A percentile compares a stretch with the other conserved stretches of the same genome.
These are phyloP conservation scores for Rutidosis leptorrhynchoides DNA, from an alignment of 129 eudicot species.

Conservation along the genomic window DNA sequence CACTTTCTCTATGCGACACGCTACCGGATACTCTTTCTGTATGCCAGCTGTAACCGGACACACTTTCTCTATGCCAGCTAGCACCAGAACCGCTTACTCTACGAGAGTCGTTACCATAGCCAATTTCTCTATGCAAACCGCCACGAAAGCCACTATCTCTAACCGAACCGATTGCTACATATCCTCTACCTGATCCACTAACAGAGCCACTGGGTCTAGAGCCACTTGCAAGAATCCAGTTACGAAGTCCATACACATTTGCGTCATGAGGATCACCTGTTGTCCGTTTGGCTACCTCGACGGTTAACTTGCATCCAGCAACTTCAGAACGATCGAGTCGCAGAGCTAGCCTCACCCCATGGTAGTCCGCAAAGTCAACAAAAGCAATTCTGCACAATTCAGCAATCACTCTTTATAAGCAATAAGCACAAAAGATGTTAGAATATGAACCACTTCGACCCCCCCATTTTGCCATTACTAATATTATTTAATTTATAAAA, in stretches of 20 bases:
- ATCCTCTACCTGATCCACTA: slow-evolving; percentile 25
- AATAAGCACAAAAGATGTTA: not conserved
- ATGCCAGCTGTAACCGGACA: slow-evolving; percentile 30
- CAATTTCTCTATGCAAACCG: not conserved
- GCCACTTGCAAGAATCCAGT: slow-evolving; percentile 14
- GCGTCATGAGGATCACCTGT: slow-evolving; percentile 39
- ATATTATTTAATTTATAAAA: too few relatives aligned
- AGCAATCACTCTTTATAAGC: not conserved
- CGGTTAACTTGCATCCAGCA: slow-evolving; percentile 40
- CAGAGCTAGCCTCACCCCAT: slow-evolving; percentile 54
- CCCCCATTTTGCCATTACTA: not conserved
- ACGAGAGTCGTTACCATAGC: slow-evolving; percentile 23
- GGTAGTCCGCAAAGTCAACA: slow-evolving; percentile 50
- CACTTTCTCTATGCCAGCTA: slow-evolving; percentile 18
- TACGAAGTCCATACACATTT: slow-evolving; percentile 4
- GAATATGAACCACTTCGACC: not conserved
- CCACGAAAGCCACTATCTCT: slow-evolving; percentile 26
- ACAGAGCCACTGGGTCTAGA: slow-evolving; percentile 32
- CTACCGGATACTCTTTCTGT: slow-evolving; percentile 17
- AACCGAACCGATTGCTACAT: slow-evolving; percentile 4
- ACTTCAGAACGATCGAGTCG: slow-evolving; percentile 53
- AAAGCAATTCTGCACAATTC: slow-evolving; percentile 62
- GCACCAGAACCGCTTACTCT: slow-evolving; percentile 28
- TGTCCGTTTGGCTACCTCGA: slow-evolving; percentile 57
- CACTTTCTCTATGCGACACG: not conserved